These are phyloP conservation scores for Sporothrix globosa DNA, from an alignment of 2,329 filamentous ascomycete genomes.

Conservation along the genomic window DNA sequence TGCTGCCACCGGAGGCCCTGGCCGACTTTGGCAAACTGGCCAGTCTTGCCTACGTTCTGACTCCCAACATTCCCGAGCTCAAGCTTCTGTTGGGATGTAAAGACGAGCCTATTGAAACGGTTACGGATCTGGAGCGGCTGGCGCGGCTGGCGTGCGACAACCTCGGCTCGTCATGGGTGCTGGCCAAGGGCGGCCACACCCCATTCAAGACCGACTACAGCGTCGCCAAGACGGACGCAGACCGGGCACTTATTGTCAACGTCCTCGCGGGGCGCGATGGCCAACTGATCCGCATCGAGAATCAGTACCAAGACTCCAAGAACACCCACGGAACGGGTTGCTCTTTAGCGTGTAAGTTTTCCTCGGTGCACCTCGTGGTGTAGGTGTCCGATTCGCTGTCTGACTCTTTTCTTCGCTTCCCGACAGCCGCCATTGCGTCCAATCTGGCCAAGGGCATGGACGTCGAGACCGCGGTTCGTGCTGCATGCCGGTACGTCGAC, in stretches of 20 bases:
- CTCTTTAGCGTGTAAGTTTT: conserved; percentile 75
- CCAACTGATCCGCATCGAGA: conserved; percentile 66
- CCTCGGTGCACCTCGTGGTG: no score
- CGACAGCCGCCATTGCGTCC: conserved; percentile 71
- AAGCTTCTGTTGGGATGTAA: conserved; percentile 61
- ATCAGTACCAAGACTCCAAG: conserved; percentile 69
- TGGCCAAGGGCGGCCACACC: conserved; percentile 90
- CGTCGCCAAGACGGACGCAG: conserved; percentile 60
- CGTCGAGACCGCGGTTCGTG: conserved; percentile 63
- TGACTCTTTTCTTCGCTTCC: not conserved
- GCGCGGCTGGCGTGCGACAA: conserved; percentile 63
- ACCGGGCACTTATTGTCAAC: conserved; percentile 72
- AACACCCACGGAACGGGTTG: conserved; percentile 97
- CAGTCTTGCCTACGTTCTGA: conserved; percentile 68
- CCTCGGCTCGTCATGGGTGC: conserved; percentile 76
- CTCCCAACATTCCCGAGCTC: conserved; percentile 78
- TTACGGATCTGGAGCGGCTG: conserved; percentile 69
- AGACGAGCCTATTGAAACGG: conserved; percentile 51
- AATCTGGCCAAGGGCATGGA: conserved; percentile 65
- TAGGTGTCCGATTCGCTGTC: no score
- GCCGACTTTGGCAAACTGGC: conserved; percentile 64
- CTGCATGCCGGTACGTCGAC: conserved; percentile 72
- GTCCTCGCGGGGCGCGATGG: conserved; percentile 66
- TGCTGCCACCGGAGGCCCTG: conserved; percentile 69
- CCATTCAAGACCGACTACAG: conserved; percentile 69